Evolutionary conservation across 805 yeast species (phyloP).

Genomic region (Candida coquimbonensis): DNA sequence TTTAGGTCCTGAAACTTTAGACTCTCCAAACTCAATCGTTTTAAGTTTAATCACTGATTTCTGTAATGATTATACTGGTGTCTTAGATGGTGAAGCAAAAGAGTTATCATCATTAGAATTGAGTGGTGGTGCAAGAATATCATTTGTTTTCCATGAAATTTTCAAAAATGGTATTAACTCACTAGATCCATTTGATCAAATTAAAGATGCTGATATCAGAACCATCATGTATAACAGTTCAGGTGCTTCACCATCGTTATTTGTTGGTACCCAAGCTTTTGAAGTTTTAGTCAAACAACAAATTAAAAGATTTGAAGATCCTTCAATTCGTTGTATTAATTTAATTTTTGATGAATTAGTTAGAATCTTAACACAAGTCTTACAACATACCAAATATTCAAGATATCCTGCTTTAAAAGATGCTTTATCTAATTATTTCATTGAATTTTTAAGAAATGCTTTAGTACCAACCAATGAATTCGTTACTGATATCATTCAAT

Average conservation of each 20-base stretch:
- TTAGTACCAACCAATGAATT: constrained; percentile 80
- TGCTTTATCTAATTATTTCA: constrained; percentile 70
- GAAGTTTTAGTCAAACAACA: constrained; percentile 94
- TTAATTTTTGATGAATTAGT: constrained; percentile 92
- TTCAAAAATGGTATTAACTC: constrained; percentile 88
- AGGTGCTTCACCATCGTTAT: constrained; percentile 92
- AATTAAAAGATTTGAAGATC: constrained; percentile 91
- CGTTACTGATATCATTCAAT: constrained; percentile 71
- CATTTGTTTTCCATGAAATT: constrained; percentile 94
- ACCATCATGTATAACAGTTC: constrained; percentile 95
- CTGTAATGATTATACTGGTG: constrained; percentile 83
- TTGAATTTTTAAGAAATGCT: constrained; percentile 72
- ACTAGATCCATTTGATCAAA: constrained; percentile 93
- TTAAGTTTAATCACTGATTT: constrained; percentile 88
- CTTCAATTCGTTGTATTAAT: constrained; percentile 79
- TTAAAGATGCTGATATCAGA: constrained; percentile 91
- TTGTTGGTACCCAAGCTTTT: constrained; percentile 96
- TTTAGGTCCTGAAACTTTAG: constrained; percentile 86
- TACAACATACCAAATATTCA: constrained; percentile 72
- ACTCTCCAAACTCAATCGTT: constrained; percentile 84
- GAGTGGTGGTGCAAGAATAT: constrained; percentile 96
- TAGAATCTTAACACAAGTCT: constrained; percentile 78
- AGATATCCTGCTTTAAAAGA: constrained; percentile 91
- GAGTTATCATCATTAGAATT: constrained; percentile 85
- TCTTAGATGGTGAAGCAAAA: constrained; percentile 86